Evolutionary conservation across 805 yeast species (phyloP), one percentile per base, ranked within the genome.

Genomic region (Metschnikowia gelsemii): DNA sequence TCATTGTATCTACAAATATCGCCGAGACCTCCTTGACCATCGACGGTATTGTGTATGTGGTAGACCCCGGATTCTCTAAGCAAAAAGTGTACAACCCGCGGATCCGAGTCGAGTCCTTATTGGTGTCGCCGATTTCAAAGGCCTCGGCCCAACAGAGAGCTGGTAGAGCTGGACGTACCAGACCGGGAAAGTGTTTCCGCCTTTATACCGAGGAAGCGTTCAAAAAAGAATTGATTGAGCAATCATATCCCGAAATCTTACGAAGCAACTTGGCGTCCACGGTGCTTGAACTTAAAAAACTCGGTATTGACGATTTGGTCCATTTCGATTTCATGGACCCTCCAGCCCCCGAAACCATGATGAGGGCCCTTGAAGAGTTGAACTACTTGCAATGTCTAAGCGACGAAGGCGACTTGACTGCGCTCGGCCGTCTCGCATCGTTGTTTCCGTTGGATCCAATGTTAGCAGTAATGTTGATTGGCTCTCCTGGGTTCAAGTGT

Each of bases 261-360:
- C 75, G 98, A 59, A 83, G 91, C 45, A 91, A 91, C 66, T 75
- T 91, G 58, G 83, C 96, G 5, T 83, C 89, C 18, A 93, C 97
- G 0, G 98, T 91, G 25, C 69, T 91, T 49, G 96, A 93, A 62
- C 74, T 91, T 64, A 93, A 93, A 63, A 93, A 93, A 65, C 76
- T 93, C 50, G 98, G 98, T 11, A 78, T 91, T 50, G 96, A 93
- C 60, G 98, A 91, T 67, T 78, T 91, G 57, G 99, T 93, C 28
- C 98, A 91, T 66, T 91, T 91, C 59, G 99, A 93, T 63, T 91
- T 93, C 61, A 91, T 91, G 96, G 99, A 91, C 60, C 98, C 99
- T 6, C 99, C 99, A 11, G 98, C 98, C 2, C 99, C 99, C 8
- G 99, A 91, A 65, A 93, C 99, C 5, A 93, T 91, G 99, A 93